Evolutionary conservation across 768 basidiomycete genomes (phyloP), one percentile per base, ranked within the genome.

Genomic region (Amanita pseudoporphyria): DNA sequence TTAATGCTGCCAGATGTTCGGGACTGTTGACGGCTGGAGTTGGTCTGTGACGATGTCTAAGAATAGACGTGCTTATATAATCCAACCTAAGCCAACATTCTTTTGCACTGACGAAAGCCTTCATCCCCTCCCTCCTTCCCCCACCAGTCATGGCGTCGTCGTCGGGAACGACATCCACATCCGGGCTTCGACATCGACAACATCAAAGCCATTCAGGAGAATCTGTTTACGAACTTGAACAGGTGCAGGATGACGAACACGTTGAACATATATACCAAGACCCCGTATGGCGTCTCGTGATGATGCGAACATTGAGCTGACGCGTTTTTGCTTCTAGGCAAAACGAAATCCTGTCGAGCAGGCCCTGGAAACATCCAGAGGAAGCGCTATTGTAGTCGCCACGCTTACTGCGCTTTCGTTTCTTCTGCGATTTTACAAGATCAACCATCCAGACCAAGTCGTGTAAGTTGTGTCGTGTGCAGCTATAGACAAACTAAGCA

Each of bases 371-470:
- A 77, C 81, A 13, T 68, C 70, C 41, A 70, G 73, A 49, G 82
- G 77, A 43, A 89, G 84, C 64, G 67, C 72, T 52, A 65, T 74
- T 22, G 71, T 83, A n/a, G 78, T 86, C 38, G 72, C 70, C 39
- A 58, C 73, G 13, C 71, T 90, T 38, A 92, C 90, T 16, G 71
- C 78, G 3, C 64, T 90, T 44, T 87, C 91, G 18, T 89, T 93
- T 63, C 81, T 81, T 16, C 61, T 92, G 54, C 82, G 93, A 30
- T 93, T 94, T 70, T 95, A 88, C 75, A 90, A 94, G 71, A 90
- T 95, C 63, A 89, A 84, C 62, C 83, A 89, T 62, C 93, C 92
- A 38, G 89, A 93, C 72, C 87, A 92, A 70, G 91, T 94, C 54
- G 91, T 94, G 89, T 92, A 67, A 62, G 88, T 75, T 28, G 38